These are phyloP conservation scores for Alternaria brassicicola DNA, from an alignment of 2,329 filamentous ascomycete genomes.

Conservation along the genomic window DNA sequence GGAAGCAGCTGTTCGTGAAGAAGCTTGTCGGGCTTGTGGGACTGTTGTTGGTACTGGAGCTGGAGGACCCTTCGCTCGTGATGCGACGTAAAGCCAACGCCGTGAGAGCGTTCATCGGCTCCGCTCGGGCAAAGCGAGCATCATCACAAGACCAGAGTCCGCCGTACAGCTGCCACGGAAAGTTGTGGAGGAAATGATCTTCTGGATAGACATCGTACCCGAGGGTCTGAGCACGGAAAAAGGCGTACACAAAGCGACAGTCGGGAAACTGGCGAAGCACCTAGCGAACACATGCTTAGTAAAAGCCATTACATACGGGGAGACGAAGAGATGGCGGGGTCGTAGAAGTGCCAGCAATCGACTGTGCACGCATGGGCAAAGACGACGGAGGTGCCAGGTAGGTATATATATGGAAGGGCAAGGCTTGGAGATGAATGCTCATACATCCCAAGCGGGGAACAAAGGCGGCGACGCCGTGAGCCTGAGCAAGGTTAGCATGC, in stretches of 20 bases:
- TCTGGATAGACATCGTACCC: conserved; percentile 50
- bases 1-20: conserved; percentile 20
- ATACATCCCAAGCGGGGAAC: conserved; percentile 52
- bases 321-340: not conserved
- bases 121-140: conserved; percentile 45
- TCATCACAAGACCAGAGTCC: conserved; percentile 47
- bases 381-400: conserved; percentile 23
- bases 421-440: conserved; percentile 24
- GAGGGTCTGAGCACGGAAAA: conserved; percentile 46
- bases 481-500: conserved; percentile 27
- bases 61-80: conserved; percentile 34
- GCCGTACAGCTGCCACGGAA: conserved; percentile 49
- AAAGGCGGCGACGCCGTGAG: conserved; percentile 47
- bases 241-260: conserved; percentile 47
- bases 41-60: conserved; percentile 19
- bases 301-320: not conserved
- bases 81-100: conserved; percentile 40
- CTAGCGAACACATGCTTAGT: conserved; percentile 39
- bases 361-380: conserved; percentile 14
- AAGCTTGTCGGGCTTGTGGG: conserved; percentile 22
- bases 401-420: conserved; percentile 18
- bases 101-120: conserved; percentile 28
- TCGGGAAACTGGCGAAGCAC: conserved; percentile 47
- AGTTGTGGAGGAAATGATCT: conserved; percentile 46
- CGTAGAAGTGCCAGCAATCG: not conserved